A percentile compares a stretch with the other conserved stretches of the same genome.
phyloP scores from a whole-genome alignment of 495 filamentous ascomycete species.

The Penicillium egyptiacum region DNA sequence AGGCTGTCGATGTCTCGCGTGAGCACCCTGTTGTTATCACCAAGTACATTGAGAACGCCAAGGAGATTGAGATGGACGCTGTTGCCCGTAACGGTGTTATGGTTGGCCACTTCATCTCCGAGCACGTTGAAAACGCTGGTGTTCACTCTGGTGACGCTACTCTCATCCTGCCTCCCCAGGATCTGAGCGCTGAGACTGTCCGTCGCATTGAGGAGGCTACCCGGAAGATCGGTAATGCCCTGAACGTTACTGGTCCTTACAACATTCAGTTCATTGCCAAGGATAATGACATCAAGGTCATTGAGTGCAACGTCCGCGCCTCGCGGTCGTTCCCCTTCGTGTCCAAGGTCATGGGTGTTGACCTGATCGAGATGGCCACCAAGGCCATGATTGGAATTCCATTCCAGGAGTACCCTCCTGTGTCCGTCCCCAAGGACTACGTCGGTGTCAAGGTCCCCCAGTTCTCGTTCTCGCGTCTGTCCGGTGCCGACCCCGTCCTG shows the following conservation, averaged over 20 bases:
- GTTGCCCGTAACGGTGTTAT: conserved; percentile 85
- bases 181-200: conserved; percentile 86
- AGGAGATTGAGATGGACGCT: conserved; percentile 97
- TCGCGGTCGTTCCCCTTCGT: conserved; percentile 98
- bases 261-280: conserved; percentile 99
- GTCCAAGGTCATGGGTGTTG: conserved; percentile 97
- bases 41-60: conserved; percentile 96
- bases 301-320: conserved; percentile 96
- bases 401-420: conserved; percentile 76
- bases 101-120: conserved; percentile 90
- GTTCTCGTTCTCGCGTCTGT: conserved; percentile 96
- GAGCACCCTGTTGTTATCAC: conserved; percentile 99
- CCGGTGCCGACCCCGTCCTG: conserved; percentile 92
- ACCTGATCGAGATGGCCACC: conserved; percentile 97
- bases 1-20: conserved; percentile 87
- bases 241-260: conserved; percentile 95
- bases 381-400: conserved; percentile 91
- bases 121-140: conserved; percentile 96
- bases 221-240: conserved; percentile 87
- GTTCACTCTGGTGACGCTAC: conserved; percentile 98
- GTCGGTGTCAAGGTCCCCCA: conserved; percentile 98
- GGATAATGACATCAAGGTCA: conserved; percentile 98
- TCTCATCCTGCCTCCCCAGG: conserved; percentile 93
- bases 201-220: conserved; percentile 91
- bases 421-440: conserved; percentile 72